Conservation (phyloP, 352 stramenopile genomes). For the Hyphochytrium catenoides region DNA sequence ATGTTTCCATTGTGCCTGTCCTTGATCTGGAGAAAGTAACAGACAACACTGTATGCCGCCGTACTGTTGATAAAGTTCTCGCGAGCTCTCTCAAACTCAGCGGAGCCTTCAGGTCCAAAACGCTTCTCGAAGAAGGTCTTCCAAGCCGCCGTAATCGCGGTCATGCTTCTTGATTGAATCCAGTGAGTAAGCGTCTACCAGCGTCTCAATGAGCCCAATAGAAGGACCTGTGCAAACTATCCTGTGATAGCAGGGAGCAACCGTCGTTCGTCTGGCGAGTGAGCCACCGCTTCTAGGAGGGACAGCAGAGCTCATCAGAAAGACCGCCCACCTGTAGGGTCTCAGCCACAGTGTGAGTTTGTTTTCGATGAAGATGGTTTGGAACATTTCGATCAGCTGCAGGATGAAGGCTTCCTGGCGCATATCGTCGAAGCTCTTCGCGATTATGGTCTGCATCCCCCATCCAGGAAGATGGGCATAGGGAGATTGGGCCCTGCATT, state of each 20-base stretch:
- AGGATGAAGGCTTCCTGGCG: slow-evolving; percentile 86
- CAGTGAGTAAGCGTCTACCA: slow-evolving; percentile 81
- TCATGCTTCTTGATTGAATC: slow-evolving; percentile 80
- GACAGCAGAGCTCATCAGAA: too few species aligned
- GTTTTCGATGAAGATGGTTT: slow-evolving; percentile 70
- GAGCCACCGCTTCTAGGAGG: too few species aligned
- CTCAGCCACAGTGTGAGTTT: slow-evolving; percentile 74
- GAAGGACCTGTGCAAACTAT: slow-evolving; percentile 74
- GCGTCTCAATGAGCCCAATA: slow-evolving; percentile 80
- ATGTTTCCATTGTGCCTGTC: slow-evolving; percentile 92
- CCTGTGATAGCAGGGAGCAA: too few species aligned
- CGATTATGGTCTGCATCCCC: slow-evolving; percentile 26
- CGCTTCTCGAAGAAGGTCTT: slow-evolving; percentile 61
- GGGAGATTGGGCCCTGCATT: slow-evolving; percentile 47
- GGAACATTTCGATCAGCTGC: slow-evolving; percentile 79
- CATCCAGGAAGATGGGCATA: slow-evolving; percentile 58
- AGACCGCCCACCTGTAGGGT: too few species aligned
- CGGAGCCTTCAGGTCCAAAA: slow-evolving; percentile 13
- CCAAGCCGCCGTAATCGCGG: slow-evolving; percentile 39
- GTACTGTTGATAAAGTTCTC: slow-evolving; percentile 55
- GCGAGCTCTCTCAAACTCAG: slow-evolving; percentile 28
- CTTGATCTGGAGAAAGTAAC: slow-evolving; percentile 74
- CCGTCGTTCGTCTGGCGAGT: too few species aligned
- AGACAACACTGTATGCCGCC: slow-evolving; percentile 36
- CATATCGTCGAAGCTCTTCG: slow-evolving; percentile 90